Evolutionary conservation across 768 basidiomycete genomes (phyloP).

Genomic region (Xanthoconium purpureum): DNA sequence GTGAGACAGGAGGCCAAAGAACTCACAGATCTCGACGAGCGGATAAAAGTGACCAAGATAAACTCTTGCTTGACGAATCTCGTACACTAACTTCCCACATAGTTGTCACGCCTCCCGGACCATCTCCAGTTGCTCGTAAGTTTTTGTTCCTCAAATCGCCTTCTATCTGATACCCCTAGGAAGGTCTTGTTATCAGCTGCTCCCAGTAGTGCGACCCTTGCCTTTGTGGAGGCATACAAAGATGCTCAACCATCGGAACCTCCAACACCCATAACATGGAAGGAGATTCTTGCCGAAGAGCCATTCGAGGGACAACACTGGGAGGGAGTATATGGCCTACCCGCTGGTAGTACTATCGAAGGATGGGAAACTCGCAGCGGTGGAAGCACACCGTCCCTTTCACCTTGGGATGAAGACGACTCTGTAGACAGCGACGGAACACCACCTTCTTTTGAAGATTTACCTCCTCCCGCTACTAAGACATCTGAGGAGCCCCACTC

Average conservation of each 20-base stretch:
- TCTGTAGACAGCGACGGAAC: conserved; percentile 20
- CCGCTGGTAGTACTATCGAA: conserved; percentile 45
- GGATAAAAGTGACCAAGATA: conserved; percentile 49
- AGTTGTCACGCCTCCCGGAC: conserved; percentile 63
- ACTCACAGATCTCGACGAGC: conserved; percentile 60
- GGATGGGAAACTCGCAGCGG: conserved; percentile 45
- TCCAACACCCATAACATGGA: conserved; percentile 60
- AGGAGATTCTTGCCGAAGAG: conserved; percentile 75
- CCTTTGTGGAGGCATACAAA: conserved; percentile 53
- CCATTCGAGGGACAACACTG: conserved; percentile 86
- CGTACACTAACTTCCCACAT: neutral
- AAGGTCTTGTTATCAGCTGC: conserved; percentile 59
- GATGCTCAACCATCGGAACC: conserved; percentile 30
- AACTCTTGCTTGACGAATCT: neutral
- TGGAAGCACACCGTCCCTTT: conserved; percentile 66
- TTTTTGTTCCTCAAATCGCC: neutral
- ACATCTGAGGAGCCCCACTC: neutral
- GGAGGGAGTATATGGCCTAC: conserved; percentile 65
- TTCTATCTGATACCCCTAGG: conserved; percentile 2
- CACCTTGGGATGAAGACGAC: conserved; percentile 59
- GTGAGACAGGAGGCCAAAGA: conserved; percentile 50
- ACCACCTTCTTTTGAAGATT: conserved; percentile 11
- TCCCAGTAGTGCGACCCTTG: conserved; percentile 47
- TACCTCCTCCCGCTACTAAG: conserved; percentile 5
- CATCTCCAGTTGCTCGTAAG: conserved; percentile 73